Conservation (phyloP, 768 basidiomycete species). For the Suillus lakei region DNA sequence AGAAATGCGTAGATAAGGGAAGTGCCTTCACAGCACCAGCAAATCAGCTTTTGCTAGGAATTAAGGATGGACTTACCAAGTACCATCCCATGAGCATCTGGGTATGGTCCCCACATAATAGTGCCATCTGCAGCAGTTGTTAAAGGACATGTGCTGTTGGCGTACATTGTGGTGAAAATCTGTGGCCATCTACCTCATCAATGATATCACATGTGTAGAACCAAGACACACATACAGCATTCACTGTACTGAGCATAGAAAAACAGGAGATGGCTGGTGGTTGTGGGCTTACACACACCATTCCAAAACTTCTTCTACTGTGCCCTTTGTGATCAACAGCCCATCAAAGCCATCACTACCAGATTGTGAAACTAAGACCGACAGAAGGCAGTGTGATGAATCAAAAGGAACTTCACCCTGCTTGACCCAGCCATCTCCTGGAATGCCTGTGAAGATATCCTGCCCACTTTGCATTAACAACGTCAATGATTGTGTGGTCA, state of each 20-base stretch:
- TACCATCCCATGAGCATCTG: slow-evolving; percentile 80
- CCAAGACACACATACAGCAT: slow-evolving; percentile 49
- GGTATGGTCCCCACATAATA: slow-evolving; percentile 63
- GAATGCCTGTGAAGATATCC: slow-evolving; percentile 9
- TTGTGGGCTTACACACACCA: slow-evolving; percentile 27
- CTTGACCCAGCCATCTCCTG: slow-evolving; percentile 32
- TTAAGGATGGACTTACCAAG: slow-evolving; percentile 50
- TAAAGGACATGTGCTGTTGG: slow-evolving; percentile 75
- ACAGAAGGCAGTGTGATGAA: slow-evolving; percentile 40
- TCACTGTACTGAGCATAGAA: slow-evolving; percentile 75
- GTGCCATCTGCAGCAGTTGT: slow-evolving; percentile 61
- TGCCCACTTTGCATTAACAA: slow-evolving; percentile 21
- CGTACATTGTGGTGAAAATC: slow-evolving; percentile 81
- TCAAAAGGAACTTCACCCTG: slow-evolving; percentile 41
- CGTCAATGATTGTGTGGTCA: slow-evolving; percentile 38
- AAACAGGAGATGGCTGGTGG: slow-evolving; percentile 44
- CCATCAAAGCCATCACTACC: slow-evolving; percentile 21
- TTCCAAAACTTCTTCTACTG: slow-evolving; percentile 38
- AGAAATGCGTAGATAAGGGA: slow-evolving; percentile 79
- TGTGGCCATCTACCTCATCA: slow-evolving; percentile 24
- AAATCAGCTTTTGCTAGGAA: not conserved
- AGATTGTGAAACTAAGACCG: slow-evolving; percentile 35
- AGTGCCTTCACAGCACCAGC: slow-evolving; percentile 51
- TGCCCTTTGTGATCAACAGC: slow-evolving; percentile 35
- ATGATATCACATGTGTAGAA: not conserved